A percentile compares a stretch with the other conserved stretches of the same genome.
phyloP scores from a whole-genome alignment of 495 filamentous ascomycete genomes.

The Xylaria flabelliformis region DNA sequence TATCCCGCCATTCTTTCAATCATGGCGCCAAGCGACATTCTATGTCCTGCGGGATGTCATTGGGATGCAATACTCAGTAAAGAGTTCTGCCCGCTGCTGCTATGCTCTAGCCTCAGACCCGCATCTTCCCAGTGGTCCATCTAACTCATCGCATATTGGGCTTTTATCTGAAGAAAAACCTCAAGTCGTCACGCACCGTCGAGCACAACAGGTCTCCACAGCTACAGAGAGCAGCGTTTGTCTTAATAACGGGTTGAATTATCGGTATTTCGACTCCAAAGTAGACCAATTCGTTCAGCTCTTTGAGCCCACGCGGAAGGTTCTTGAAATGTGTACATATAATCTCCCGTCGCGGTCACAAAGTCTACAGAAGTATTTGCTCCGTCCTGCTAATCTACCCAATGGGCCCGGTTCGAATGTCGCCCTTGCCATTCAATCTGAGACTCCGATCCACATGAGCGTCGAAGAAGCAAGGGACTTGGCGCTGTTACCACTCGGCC shows the following conservation, averaged over 20 bases:
- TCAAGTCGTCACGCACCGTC: conserved; percentile 50
- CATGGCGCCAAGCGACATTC: conserved; percentile 62
- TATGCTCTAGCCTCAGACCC: neutral
- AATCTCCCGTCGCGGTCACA: conserved; percentile 35
- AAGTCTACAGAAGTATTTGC: conserved; percentile 46
- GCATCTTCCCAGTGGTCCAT: conserved; percentile 10
- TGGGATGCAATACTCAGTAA: conserved; percentile 10
- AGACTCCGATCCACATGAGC: conserved; percentile 50
- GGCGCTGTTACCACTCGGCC: conserved; percentile 53
- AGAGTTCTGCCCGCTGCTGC: neutral
- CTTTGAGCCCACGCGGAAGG: conserved; percentile 30
- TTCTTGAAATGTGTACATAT: conserved; percentile 44
- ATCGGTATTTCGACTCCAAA: conserved; percentile 40
- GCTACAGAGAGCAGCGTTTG: conserved; percentile 48
- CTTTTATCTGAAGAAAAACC: conserved; percentile 57
- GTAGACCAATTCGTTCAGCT: conserved; percentile 38
- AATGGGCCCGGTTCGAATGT: conserved; percentile 49
- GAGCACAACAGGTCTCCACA: conserved; percentile 27
- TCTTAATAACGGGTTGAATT: conserved; percentile 51
- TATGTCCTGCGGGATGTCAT: conserved; percentile 53
- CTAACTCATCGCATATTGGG: conserved; percentile 26
- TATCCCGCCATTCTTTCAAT: conserved; percentile 49
- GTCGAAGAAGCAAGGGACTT: conserved; percentile 61
- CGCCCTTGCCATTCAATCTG: conserved; percentile 53
- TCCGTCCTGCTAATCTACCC: conserved; percentile 35